These are phyloP conservation scores for Amanita molliuscula DNA, from an alignment of 768 basidiomycete species.

Conservation along the genomic window DNA sequence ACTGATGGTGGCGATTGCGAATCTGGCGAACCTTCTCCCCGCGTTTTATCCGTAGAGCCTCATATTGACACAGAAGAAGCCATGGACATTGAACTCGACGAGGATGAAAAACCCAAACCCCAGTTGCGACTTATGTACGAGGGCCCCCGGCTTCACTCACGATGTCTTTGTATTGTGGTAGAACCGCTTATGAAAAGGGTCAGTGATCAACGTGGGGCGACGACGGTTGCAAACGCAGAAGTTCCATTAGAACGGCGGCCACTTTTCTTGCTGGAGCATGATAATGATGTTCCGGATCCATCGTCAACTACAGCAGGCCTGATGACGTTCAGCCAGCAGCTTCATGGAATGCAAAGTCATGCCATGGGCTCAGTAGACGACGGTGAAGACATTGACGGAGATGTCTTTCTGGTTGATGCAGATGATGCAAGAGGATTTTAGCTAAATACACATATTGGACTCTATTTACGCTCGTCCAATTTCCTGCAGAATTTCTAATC, in stretches of 20 bases:
- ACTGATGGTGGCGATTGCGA: background rate
- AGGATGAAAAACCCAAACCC: conserved; percentile 68
- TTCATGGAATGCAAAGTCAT: conserved; percentile 47
- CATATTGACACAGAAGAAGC: background rate
- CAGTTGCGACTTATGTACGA: conserved; percentile 53
- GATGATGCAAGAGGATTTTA: conserved; percentile 61
- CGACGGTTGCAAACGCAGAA: background rate
- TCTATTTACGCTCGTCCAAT: conserved; percentile 55
- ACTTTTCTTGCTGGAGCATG: conserved; percentile 60
- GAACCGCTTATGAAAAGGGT: conserved; percentile 66
- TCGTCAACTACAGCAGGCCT: conserved; percentile 31
- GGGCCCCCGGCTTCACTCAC: conserved; percentile 60
- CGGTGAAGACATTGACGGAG: conserved; percentile 68
- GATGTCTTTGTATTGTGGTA: conserved; percentile 72
- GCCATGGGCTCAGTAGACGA: conserved; percentile 48
- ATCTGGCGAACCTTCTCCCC: background rate
- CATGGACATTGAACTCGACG: conserved; percentile 22
- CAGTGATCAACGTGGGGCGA: conserved; percentile 21
- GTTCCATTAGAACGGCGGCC: conserved; percentile 30
- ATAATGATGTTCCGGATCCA: conserved; percentile 27
- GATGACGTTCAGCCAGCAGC: conserved; percentile 66
- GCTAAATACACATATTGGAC: conserved; percentile 14
- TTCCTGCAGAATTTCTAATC: conserved; percentile 65
- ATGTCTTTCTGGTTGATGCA: conserved; percentile 72
- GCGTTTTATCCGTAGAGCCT: background rate